Percentiles rank a stretch among this genome's conserved stretches.
phyloP scores from a whole-genome alignment of 345 rosid species.

The Syzygium aromaticum region DNA sequence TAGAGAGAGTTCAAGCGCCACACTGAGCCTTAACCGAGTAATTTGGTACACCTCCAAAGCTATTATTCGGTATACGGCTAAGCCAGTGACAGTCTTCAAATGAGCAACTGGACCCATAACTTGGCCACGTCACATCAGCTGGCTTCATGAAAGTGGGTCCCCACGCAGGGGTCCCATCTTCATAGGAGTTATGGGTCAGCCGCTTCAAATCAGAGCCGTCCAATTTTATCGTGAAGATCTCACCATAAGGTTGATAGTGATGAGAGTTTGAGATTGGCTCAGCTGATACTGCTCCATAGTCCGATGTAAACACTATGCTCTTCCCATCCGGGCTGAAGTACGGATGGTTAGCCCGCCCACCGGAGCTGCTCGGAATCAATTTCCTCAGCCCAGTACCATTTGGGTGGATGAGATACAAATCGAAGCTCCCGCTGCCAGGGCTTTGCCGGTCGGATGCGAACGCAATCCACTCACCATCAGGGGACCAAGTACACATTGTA shows the following conservation, averaged over 20 bases:
- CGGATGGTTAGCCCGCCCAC: slow-evolving; percentile 77
- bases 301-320: slow-evolving; percentile 60
- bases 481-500: slow-evolving; percentile 87
- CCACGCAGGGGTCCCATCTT: slow-evolving; percentile 90
- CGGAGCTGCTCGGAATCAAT: slow-evolving; percentile 55
- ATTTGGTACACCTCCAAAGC: neutral
- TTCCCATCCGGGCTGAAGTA: slow-evolving; percentile 73
- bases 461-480: slow-evolving; percentile 64
- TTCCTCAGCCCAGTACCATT: slow-evolving; percentile 68
- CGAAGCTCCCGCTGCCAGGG: slow-evolving; percentile 74
- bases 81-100: slow-evolving; percentile 88
- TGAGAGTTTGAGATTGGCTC: slow-evolving; percentile 87
- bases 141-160: slow-evolving; percentile 45
- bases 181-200: slow-evolving; percentile 68
- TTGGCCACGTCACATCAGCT: slow-evolving; percentile 31
- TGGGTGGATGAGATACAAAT: slow-evolving; percentile 65
- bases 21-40: slow-evolving; percentile 9
- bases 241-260: slow-evolving; percentile 86
- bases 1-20: slow-evolving; percentile 4
- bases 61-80: slow-evolving; percentile 24
- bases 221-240: slow-evolving; percentile 56
- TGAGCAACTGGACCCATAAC: slow-evolving; percentile 23
- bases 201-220: slow-evolving; percentile 75
- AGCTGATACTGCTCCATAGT: slow-evolving; percentile 70
- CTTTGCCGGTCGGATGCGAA: slow-evolving; percentile 68